phyloP scores from a whole-genome alignment of 1,139 yeast species.

The Pichia sp. region DNA sequence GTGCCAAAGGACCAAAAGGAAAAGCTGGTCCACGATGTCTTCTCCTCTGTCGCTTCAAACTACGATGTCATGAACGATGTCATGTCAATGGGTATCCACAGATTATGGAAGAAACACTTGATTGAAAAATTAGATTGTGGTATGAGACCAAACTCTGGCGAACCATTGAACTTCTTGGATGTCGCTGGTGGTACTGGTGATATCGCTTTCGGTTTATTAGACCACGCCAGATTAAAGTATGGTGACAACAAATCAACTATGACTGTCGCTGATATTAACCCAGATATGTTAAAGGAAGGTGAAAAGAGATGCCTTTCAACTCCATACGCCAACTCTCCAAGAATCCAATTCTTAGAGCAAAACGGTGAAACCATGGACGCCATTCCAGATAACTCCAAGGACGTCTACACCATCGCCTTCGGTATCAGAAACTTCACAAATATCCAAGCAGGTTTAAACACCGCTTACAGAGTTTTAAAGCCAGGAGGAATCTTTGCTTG shows the following conservation, averaged over 20 bases:
- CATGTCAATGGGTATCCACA: conserved; percentile 93
- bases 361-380: conserved; percentile 89
- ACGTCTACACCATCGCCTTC: conserved; percentile 93
- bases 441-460: conserved; percentile 87
- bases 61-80: conserved; percentile 98
- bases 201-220: conserved; percentile 91
- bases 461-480: conserved; percentile 91
- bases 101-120: conserved; percentile 93
- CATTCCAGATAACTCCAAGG: conserved; percentile 85
- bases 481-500: conserved; percentile 99
- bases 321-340: conserved; percentile 46
- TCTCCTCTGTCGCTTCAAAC: conserved; percentile 90
- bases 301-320: conserved; percentile 61
- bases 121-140: conserved; percentile 92
- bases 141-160: conserved; percentile 70
- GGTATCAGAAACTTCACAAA: conserved; percentile 97
- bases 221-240: conserved; percentile 80
- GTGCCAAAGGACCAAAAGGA: conserved; percentile 84
- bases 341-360: conserved; percentile 82
- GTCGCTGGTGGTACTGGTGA: conserved; percentile 99
- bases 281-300: conserved; percentile 96
- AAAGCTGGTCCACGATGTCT: conserved; percentile 82
- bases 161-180: conserved; percentile 84
- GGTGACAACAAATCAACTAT: conserved; percentile 76
- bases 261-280: conserved; percentile 93